These are phyloP conservation scores for Eucalyptus curtisii DNA, from an alignment of 345 rosid genomes.

Conservation along the genomic window DNA sequence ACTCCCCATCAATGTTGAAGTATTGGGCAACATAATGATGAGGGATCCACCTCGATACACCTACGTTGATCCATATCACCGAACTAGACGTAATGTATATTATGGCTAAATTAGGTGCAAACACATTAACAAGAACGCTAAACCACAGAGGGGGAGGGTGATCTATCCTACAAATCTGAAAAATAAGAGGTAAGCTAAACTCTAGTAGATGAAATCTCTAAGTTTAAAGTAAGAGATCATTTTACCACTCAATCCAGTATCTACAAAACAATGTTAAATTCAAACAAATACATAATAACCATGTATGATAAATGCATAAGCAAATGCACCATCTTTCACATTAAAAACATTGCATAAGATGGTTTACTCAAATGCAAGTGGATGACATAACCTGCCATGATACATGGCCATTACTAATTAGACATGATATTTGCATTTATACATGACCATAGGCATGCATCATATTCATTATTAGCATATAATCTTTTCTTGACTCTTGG, in stretches of 20 bases:
- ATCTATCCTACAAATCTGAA: background rate
- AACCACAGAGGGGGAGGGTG: fast-evolving
- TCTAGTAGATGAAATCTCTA: no score
- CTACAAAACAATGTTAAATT: no score
- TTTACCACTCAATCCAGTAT: background rate
- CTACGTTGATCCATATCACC: background rate
- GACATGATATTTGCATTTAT: background rate
- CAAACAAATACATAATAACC: background rate
- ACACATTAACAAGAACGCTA: no score
- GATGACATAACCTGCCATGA: background rate
- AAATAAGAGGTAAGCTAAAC: background rate
- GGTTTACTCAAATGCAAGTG: background rate
- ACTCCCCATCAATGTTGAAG: background rate
- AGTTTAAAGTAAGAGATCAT: background rate
- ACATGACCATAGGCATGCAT: no score
- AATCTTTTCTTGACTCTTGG: background rate
- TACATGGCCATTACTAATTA: no score
- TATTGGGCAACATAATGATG: background rate
- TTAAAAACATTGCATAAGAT: background rate
- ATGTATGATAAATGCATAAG: background rate
- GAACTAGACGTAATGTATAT: no score
- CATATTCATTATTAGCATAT: background rate
- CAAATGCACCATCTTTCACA: background rate
- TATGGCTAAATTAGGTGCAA: background rate
- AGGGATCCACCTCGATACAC: background rate